Base-by-base conservation (phyloP, 352 stramenopile species). In the Globisporangium heterothallicum region DNA sequence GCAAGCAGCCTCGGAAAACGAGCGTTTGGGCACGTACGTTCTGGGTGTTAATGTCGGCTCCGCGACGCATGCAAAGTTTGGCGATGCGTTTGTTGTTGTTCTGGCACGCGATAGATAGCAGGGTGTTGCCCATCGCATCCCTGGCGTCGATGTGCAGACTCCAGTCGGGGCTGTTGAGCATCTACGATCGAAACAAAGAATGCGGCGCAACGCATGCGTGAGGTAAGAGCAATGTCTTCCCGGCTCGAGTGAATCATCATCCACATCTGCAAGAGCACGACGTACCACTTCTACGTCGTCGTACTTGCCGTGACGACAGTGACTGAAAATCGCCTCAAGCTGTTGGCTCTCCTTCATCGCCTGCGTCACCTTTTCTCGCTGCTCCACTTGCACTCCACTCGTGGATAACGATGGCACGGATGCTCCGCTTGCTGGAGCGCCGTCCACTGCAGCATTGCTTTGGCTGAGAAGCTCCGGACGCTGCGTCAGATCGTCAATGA, bases 1-100 rank as follows among this genome's bases (percentile, higher is more conserved):
- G 6, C 34, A 27, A 24, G 22, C 42, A 29, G n/a, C n/a, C n/a
- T n/a, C n/a, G n/a, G n/a, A 22, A 13, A 50, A 30, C n/a, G 14
- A 40, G 12, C 1, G 4, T 32, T 22, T 30, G 35, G 34, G 8
- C 12, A 63, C 70, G 42, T 74, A 88, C 82, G 63, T 97, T 98
- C 34, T 95, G 81, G 4, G 86, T 92, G 63, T 98, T 97, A 59
- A 98, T 83, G 34, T 97, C 86, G 27, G 92, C 91, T 14, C 88
- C 94, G 26, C 88, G 84, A 4, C 94, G 87, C 24, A 98, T 56
- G 60, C 84, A 96, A 6, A 98, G 76, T 74, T 98, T 98, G 34
- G 79, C 78, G 40, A 98, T 98, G 42, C 93, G 79, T 65, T 97
- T 97, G 72, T 97, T 97, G 63, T 95, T 96, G 76, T 98, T 98